These are phyloP conservation scores for Phaseolus coccineus DNA, from an alignment of 331 rosid genomes.

Conservation along the genomic window DNA sequence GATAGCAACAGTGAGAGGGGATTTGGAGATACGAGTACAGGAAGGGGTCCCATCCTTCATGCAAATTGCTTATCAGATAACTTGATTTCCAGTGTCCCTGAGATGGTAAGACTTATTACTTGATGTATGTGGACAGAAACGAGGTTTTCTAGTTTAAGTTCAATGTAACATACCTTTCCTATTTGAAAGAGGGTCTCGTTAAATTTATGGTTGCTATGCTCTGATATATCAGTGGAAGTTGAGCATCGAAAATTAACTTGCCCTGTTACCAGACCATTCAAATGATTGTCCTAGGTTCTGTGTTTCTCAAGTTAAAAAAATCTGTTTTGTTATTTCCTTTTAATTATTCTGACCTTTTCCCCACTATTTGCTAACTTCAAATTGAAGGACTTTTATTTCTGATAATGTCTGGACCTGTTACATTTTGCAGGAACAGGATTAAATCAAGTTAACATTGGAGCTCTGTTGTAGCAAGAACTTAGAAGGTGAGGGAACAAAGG, in stretches of 20 bases:
- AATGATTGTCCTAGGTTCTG: background rate
- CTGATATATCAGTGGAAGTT: background rate
- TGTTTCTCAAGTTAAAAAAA: slow-evolving; percentile 8
- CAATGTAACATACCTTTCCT: background rate
- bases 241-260: background rate
- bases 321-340: background rate
- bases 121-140: slow-evolving; percentile 1
- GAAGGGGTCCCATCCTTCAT: slow-evolving; percentile 79
- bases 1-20: slow-evolving; percentile 49
- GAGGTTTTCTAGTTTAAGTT: background rate
- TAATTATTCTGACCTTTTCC: background rate
- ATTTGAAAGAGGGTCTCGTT: slow-evolving; percentile 14
- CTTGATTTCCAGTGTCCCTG: slow-evolving; percentile 50
- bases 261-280: background rate
- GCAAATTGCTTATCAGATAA: slow-evolving; percentile 66
- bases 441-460: slow-evolving; percentile 33
- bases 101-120: slow-evolving; percentile 59
- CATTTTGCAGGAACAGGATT: slow-evolving; percentile 61
- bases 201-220: slow-evolving; percentile 9
- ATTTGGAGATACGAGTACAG: slow-evolving; percentile 34
- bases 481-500: slow-evolving; percentile 48
- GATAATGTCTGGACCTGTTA: slow-evolving; percentile 30
- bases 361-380: background rate
- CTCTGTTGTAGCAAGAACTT: slow-evolving; percentile 12
- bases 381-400: background rate